Percentiles rank a stretch among this genome's conserved stretches.
Conservation (phyloP, 2,329 filamentous ascomycete species). For the Colletotrichum sp. region DNA sequence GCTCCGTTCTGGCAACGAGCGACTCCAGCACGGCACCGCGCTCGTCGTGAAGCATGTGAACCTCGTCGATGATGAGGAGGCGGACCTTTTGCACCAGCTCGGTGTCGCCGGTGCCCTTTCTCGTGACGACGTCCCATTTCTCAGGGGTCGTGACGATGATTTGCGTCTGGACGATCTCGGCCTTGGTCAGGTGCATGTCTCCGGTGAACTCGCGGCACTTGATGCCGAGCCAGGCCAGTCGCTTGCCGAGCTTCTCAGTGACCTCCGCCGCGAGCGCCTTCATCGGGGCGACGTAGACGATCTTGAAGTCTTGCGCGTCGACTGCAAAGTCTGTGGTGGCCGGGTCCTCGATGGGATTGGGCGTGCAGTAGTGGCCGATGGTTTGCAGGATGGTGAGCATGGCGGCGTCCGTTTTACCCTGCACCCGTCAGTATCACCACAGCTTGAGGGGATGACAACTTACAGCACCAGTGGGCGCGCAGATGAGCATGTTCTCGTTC, state of each 20-base stretch:
- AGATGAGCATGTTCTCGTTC: constrained; percentile 98
- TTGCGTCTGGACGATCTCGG: constrained; percentile 93
- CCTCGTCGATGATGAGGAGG: constrained; percentile 95
- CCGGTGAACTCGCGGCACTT: constrained; percentile 93
- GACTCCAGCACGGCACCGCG: constrained; percentile 95
- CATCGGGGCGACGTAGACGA: constrained; percentile 99
- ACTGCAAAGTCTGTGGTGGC: constrained; percentile 80
- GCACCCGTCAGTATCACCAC: constrained; percentile 10
- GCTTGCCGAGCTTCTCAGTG: constrained; percentile 90
- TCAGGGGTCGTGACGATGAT: constrained; percentile 99
- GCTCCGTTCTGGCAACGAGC: constrained; percentile 89
- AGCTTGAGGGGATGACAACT: constrained; percentile 33
- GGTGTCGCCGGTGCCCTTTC: constrained; percentile 96
- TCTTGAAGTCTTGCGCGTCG: constrained; percentile 90
- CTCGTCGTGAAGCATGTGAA: constrained; percentile 99
- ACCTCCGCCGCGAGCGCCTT: constrained; percentile 97
- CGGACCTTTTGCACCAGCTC: constrained; percentile 97
- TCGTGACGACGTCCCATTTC: constrained; percentile 98
- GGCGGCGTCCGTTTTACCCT: constrained; percentile 96
- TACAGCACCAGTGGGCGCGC: constrained; percentile 90
- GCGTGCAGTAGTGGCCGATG: constrained; percentile 82
- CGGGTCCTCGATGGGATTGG: constrained; percentile 78
- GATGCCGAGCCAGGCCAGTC: constrained; percentile 91
- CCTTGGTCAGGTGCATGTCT: constrained; percentile 98
- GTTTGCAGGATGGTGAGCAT: constrained; percentile 96